Evolutionary conservation across 495 filamentous ascomycete genomes (phyloP).

Genomic region (Penicillium verhagenii): DNA sequence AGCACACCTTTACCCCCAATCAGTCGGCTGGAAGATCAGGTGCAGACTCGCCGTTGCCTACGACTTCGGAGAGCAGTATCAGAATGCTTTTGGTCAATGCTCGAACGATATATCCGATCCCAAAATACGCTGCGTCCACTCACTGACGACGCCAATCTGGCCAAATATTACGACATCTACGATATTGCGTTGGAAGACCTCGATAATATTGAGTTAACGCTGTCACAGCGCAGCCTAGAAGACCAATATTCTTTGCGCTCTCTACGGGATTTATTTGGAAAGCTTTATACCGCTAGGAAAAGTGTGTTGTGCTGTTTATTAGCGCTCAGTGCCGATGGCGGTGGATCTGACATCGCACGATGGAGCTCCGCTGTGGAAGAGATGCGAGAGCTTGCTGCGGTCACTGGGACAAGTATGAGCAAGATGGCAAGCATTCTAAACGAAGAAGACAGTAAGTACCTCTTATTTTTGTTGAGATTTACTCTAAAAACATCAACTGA

Average conservation of each 20-base stretch:
- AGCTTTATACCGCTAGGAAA: constrained; percentile 76
- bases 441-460: constrained; percentile 76
- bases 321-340: constrained; percentile 82
- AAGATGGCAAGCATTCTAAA: constrained; percentile 68
- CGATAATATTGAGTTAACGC: constrained; percentile 60
- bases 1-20: constrained; percentile 84
- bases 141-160: constrained; percentile 73
- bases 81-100: constrained; percentile 63
- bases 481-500: constrained; percentile 24
- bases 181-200: constrained; percentile 81
- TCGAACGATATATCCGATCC: constrained; percentile 66
- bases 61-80: constrained; percentile 74
- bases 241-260: constrained; percentile 75
- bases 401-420: constrained; percentile 52
- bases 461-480: not conserved
- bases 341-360: constrained; percentile 70
- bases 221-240: constrained; percentile 61
- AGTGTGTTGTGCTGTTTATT: constrained; percentile 83
- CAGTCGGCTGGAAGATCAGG: constrained; percentile 73
- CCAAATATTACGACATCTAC: constrained; percentile 89
- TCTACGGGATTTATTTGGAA: constrained; percentile 74
- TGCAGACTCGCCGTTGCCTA: constrained; percentile 74
- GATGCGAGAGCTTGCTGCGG: constrained; percentile 59
- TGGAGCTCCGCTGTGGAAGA: constrained; percentile 80
- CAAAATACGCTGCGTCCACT: constrained; percentile 66